Evolutionary conservation across 2,329 filamentous ascomycete genomes (phyloP).

Genomic region (Colletotrichum salicis): DNA sequence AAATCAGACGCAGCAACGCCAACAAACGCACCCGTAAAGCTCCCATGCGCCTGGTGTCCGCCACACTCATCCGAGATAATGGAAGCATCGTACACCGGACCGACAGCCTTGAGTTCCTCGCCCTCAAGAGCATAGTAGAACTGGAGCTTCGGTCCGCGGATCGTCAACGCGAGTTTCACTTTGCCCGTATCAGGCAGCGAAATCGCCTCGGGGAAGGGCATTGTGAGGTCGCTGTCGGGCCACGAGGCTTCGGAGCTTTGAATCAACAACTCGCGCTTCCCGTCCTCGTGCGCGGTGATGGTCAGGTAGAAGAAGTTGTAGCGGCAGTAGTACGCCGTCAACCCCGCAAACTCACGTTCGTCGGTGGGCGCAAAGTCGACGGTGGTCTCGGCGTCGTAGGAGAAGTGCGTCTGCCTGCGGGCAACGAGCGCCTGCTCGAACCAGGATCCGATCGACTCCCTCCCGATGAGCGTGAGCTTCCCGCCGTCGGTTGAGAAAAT

Average conservation of each 20-base stretch:
- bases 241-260: constrained; percentile 66
- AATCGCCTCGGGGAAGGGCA: constrained; percentile 55
- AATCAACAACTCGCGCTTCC: constrained; percentile 67
- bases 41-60: constrained; percentile 69
- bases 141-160: constrained; percentile 63
- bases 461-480: constrained; percentile 59
- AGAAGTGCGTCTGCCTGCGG: constrained; percentile 67
- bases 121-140: constrained; percentile 66
- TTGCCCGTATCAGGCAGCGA: constrained; percentile 65
- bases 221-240: constrained; percentile 59
- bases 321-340: constrained; percentile 71
- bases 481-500: constrained; percentile 55
- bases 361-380: constrained; percentile 65
- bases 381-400: constrained; percentile 68
- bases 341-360: constrained; percentile 69
- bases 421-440: constrained; percentile 68
- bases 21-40: constrained; percentile 72
- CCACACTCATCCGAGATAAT: constrained; percentile 72
- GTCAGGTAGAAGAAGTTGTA: constrained; percentile 74
- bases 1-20: constrained; percentile 66
- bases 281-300: constrained; percentile 66
- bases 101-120: constrained; percentile 57
- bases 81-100: constrained; percentile 67
- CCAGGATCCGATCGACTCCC: constrained; percentile 67
- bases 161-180: constrained; percentile 60